Base-by-base conservation (phyloP, 2,329 filamentous ascomycete species). In the Apiospora aurea region DNA sequence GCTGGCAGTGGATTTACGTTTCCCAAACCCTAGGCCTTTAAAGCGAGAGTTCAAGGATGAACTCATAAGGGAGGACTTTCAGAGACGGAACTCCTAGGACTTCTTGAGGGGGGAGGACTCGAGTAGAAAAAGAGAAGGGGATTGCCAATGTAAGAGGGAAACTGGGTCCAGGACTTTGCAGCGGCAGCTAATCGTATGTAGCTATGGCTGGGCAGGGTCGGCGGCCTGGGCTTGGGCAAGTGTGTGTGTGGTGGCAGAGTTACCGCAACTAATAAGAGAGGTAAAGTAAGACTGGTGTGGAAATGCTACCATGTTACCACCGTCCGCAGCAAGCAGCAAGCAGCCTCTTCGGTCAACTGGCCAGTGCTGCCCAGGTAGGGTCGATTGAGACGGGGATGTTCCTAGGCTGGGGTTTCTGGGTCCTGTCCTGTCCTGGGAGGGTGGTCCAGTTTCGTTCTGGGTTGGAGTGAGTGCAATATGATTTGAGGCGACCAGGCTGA, bases 21-120 rank as follows among this genome's bases (percentile, higher is more conserved):
- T 94, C 85, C 92, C 92, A 87, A 94, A 93, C 85, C 93, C 92
- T 86, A 94, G 88, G 87, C 89, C 89, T 87, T 93, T 93, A 83
- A 94, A 90, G 84, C 92, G 91, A 82, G 90, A 89, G 87, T 93
- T 94, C 90, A 93, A 57, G 34, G 68, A 89, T 88, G 91, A 93
- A 88, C 89, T 93, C 91, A 93, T 93, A 87, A 84, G 86, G 84
- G 76, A 75, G 46, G 72, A 71, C 57, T 64, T 64, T 64, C 57
- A 41, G 57, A 64, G 57, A 51, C 34, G 14, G 34, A 64, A 64
- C 57, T 64, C 57, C 57, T 64, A 64, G 57, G 57, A 64, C 57
- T 64, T 64, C 57, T 64, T 61, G 81, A 76, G 67, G 77, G 78
- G 73, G 77, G 77, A 82, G 81, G 81, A 82, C 81, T 81, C 77